Base-by-base conservation (phyloP, 345 rosid species). In the Orychophragmus violaceus region DNA sequence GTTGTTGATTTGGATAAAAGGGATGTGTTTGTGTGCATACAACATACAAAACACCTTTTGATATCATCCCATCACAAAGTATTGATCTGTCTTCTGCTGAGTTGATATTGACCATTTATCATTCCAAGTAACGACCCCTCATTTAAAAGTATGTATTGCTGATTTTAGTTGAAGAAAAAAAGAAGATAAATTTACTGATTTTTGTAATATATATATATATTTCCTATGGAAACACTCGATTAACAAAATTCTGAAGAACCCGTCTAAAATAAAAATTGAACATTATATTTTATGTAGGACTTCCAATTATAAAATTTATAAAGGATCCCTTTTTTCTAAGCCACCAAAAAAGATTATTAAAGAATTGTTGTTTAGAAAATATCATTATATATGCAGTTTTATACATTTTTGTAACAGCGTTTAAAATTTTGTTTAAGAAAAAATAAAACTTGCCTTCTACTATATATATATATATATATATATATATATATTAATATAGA, bases 1-100 rank as follows among this genome's bases (percentile, higher is more conserved):
- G 72, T 57, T 66, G 65, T 66, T 66, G 77, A 73, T 73, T 73
- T 73, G 77, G 77, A 73, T 73, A 66, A 73, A 73, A 66, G 68
- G 32, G 44, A 55, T 71, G 17, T 62, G 46, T 57, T 9, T 66
- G 22, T 72, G 52, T 71, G 39, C 53, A 49, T 14, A 49, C 54
- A 49, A 49, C 49, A 51, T 74, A 30, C 46, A 66, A 57, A 66
- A 51, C 13, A 66, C 50, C 59, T 66, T 66, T 66, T 60, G 19
- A 66, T 59, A 23, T 39, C 8, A 65, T 28, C 60, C 64, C 60
- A 65, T 64, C 70, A 72, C 52, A 19, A 37, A 35, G 44, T 64
- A 39, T 72, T 49, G 76, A 72, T 72, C 66, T 48, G 71, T 72
- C 66, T 64, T 64, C 66, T 72, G 65, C 59, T 64, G 5, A 12